These are phyloP conservation scores for Annona squamosa DNA, from an alignment of 164 flowering plant species.

Conservation along the genomic window DNA sequence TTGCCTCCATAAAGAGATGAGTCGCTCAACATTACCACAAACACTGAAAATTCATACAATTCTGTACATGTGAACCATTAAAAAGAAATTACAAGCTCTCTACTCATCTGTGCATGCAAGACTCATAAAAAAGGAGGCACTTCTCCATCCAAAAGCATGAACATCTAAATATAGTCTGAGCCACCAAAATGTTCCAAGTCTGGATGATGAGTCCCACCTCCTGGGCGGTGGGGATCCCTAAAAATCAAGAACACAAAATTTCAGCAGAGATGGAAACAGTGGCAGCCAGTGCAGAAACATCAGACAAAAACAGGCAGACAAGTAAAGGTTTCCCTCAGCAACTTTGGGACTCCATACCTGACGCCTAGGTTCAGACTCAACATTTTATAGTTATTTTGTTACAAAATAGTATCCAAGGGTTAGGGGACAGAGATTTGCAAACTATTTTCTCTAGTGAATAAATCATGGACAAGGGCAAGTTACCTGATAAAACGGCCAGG, in stretches of 20 bases:
- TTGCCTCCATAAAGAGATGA: no score
- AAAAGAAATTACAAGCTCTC: background rate
- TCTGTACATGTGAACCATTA: background rate
- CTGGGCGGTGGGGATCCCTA: background rate
- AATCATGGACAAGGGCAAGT: background rate
- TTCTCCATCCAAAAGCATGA: background rate
- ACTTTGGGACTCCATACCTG: background rate
- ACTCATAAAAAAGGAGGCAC: background rate
- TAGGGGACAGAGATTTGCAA: no score
- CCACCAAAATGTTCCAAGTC: background rate
- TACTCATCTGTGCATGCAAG: background rate
- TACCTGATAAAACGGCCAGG: conserved; percentile 58
- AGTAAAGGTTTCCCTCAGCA: background rate
- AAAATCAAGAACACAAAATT: background rate
- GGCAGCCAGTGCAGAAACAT: background rate
- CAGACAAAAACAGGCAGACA: background rate
- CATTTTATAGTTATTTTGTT: no score
- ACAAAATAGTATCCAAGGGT: no score
- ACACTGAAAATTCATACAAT: background rate
- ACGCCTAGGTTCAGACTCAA: no score
- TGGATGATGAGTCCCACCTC: background rate
- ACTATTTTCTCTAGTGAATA: no score
- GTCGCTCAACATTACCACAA: background rate
- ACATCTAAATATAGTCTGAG: background rate
- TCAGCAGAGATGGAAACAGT: background rate